phyloP scores from a whole-genome alignment of 1,284 basidiomycete species.

The Jaminaea rosea region DNA sequence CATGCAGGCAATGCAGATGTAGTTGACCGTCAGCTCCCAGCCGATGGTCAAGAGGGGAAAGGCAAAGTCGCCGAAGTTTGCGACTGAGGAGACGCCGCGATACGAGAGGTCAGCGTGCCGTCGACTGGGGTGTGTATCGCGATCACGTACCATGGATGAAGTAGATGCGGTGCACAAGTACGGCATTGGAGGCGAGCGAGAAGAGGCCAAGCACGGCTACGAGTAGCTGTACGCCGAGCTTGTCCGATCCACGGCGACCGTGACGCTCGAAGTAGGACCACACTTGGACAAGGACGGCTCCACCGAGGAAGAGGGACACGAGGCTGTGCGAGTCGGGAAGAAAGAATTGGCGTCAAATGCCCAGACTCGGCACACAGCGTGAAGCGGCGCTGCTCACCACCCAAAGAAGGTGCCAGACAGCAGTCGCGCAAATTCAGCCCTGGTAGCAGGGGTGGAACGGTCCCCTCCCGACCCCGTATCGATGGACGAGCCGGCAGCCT shows the following conservation, averaged over 20 bases:
- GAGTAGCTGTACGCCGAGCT: neutral
- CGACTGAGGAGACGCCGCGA: too few species aligned
- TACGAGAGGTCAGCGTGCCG: too few species aligned
- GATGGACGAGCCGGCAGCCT: neutral
- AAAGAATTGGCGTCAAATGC: too few species aligned
- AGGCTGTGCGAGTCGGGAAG: too few species aligned
- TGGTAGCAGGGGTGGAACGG: neutral
- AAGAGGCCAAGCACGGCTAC: neutral
- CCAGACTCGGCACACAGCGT: too few species aligned
- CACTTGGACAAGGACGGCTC: constrained; percentile 3
- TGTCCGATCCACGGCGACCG: constrained; percentile 1
- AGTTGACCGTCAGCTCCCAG: constrained; percentile 3
- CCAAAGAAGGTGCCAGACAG: constrained; percentile 3
- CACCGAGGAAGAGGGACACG: constrained; percentile 1
- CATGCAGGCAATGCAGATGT: constrained; percentile 4
- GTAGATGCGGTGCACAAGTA: constrained; percentile 4
- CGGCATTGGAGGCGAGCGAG: neutral
- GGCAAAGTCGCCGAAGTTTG: constrained; percentile 6
- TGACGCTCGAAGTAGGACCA: constrained; percentile 10
- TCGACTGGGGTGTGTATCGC: neutral
- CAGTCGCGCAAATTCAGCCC: neutral
- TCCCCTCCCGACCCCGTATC: neutral
- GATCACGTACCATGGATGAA: too few species aligned
- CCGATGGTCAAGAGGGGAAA: constrained; percentile 7
- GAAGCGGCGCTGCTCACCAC: too few species aligned